Percentiles rank a stretch among this genome's conserved stretches.
phyloP scores from a whole-genome alignment of 1,284 basidiomycete genomes.

The Cryptococcus jaspeensis region DNA sequence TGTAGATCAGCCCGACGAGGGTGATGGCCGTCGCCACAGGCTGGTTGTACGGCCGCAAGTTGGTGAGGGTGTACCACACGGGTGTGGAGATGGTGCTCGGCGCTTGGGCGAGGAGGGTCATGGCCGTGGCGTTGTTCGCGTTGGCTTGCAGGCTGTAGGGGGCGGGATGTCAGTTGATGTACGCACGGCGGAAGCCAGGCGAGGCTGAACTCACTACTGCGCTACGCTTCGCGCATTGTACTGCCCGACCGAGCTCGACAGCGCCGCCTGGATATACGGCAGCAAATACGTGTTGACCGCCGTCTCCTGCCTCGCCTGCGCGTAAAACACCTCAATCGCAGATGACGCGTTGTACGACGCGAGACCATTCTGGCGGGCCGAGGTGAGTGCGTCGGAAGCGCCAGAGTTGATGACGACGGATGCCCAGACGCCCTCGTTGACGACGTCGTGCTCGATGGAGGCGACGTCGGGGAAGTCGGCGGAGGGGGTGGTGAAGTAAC shows the following conservation, averaged over 20 bases:
- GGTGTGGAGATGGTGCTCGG: constrained; percentile 61
- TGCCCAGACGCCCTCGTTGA: constrained; percentile 48
- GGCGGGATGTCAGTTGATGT: background rate
- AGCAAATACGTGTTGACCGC: constrained; percentile 48
- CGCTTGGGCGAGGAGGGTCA: constrained; percentile 57
- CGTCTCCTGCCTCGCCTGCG: constrained; percentile 50
- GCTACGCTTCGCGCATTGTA: constrained; percentile 29
- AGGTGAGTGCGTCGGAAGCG: constrained; percentile 27
- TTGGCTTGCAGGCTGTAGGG: constrained; percentile 31
- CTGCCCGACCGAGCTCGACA: constrained; percentile 29
- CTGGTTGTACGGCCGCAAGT: constrained; percentile 64
- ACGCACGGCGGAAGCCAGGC: too few relatives aligned
- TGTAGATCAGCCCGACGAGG: constrained; percentile 67
- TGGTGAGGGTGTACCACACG: constrained; percentile 57
- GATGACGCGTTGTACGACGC: constrained; percentile 30
- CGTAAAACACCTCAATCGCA: constrained; percentile 44
- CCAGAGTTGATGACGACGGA: constrained; percentile 43
- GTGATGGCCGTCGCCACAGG: constrained; percentile 70
- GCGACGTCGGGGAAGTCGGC: constrained; percentile 32
- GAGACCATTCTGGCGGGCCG: constrained; percentile 36
- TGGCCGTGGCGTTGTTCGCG: constrained; percentile 52
- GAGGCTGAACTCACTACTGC: constrained; percentile 31
- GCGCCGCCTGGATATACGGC: constrained; percentile 33
- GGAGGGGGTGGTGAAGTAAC: constrained; percentile 38
- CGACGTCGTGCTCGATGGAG: constrained; percentile 32